phyloP scores from a whole-genome alignment of 306 rosid species.

The Gynostemma pentaphyllum region DNA sequence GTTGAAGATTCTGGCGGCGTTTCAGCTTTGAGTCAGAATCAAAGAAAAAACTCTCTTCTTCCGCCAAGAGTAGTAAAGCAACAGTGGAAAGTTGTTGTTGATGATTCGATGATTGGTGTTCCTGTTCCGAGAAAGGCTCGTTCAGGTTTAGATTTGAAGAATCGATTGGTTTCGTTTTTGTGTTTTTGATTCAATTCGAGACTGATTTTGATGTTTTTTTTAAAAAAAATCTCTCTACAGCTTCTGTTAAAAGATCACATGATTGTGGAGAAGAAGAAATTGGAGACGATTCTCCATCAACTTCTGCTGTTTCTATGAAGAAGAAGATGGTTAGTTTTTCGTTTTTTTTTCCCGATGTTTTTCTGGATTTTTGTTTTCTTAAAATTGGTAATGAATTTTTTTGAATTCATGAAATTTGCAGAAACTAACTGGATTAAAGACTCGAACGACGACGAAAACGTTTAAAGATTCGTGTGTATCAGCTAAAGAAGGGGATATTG shows the following conservation, averaged over 20 bases:
- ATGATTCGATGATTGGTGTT: constrained; percentile 38
- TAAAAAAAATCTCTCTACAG: constrained; percentile 25
- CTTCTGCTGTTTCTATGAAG: constrained; percentile 20
- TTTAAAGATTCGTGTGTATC: constrained; percentile 21
- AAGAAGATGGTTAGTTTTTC: constrained; percentile 38
- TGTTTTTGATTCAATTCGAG: neutral
- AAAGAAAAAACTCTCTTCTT: constrained; percentile 23
- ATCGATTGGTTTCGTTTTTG: neutral
- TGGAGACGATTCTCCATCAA: constrained; percentile 26
- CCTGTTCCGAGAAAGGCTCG: constrained; percentile 70
- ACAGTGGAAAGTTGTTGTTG: constrained; percentile 22
- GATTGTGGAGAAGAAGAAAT: constrained; percentile 23
- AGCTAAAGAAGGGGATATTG: constrained; percentile 25
- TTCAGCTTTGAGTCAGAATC: constrained; percentile 21
- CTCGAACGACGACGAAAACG: constrained; percentile 15
- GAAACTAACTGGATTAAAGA: constrained; percentile 29
- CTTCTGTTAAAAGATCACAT: constrained; percentile 41
- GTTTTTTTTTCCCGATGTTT: neutral
- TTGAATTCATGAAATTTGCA: constrained; percentile 14
- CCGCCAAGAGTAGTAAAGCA: constrained; percentile 16
- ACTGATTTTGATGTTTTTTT: constrained; percentile 2
- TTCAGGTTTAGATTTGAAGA: constrained; percentile 33
- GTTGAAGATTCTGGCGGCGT: constrained; percentile 18
- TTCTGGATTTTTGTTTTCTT: neutral
- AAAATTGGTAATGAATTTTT: neutral